Evolutionary conservation across 371 early-diverging fungal species (phyloP).

Genomic region (Encephalitozoon romaleae): DNA sequence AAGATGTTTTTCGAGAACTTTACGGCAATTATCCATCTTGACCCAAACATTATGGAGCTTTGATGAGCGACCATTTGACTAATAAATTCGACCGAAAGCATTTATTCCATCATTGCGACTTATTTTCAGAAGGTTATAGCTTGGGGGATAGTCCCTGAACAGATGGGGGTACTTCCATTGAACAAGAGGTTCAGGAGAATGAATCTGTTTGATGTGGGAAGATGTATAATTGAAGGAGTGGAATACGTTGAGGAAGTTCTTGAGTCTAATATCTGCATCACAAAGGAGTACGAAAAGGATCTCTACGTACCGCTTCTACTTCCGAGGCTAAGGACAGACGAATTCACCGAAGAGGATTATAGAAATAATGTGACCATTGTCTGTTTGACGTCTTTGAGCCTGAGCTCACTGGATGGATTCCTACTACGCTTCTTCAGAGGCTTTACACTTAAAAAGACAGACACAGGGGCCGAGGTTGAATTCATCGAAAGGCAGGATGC

Average conservation of each 20-base stretch:
- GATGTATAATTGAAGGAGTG: neutral
- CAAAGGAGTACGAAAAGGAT: neutral
- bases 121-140: neutral
- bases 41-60: conserved; percentile 3
- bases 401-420: neutral
- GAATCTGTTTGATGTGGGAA: neutral
- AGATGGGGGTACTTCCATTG: neutral
- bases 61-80: neutral
- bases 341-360: neutral
- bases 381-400: neutral
- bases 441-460: neutral
- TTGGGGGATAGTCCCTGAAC: neutral
- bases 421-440: neutral
- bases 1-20: conserved; percentile 39
- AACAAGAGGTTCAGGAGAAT: conserved; percentile 10
- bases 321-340: neutral
- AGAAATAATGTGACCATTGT: neutral
- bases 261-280: conserved; percentile 10
- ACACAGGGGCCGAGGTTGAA: neutral
- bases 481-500: neutral
- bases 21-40: neutral
- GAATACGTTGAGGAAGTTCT: conserved; percentile 25
- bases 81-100: neutral
- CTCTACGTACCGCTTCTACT: neutral
- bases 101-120: neutral